Evolutionary conservation across 2,329 filamentous ascomycete genomes (phyloP).

Genomic region (Chaetomium sp.): DNA sequence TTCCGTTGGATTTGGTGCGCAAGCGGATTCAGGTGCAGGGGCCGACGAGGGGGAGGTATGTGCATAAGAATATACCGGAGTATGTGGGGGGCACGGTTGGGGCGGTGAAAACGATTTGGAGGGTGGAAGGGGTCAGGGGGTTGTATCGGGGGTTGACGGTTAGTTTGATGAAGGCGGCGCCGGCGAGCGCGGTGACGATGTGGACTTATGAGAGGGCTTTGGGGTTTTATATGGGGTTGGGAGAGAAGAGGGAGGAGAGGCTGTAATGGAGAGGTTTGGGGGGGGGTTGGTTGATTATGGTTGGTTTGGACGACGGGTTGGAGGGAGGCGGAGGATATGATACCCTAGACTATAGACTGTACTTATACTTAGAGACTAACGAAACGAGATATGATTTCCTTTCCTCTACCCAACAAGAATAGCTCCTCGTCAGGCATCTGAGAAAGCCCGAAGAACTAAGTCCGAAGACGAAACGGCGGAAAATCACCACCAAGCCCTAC

Average conservation of each 20-base stretch:
- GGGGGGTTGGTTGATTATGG: neutral
- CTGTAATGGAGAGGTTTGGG: neutral
- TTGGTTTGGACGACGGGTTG: neutral
- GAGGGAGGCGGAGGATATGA: neutral
- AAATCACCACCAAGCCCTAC: too few relatives aligned
- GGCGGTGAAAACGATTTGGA: conserved; percentile 63
- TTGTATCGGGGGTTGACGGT: conserved; percentile 85
- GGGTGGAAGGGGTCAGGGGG: conserved; percentile 67
- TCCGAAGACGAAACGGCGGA: too few relatives aligned
- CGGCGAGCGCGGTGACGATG: conserved; percentile 86
- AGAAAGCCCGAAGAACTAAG: too few relatives aligned
- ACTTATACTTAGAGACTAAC: neutral
- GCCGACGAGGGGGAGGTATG: conserved; percentile 70
- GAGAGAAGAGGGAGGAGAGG: conserved; percentile 22
- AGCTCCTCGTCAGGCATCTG: too few relatives aligned
- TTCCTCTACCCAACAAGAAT: too few relatives aligned
- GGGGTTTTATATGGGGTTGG: conserved; percentile 45
- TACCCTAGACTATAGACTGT: conserved; percentile 11
- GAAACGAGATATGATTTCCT: too few relatives aligned
- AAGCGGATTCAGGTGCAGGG: conserved; percentile 95
- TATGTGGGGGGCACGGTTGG: conserved; percentile 69
- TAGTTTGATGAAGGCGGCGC: conserved; percentile 86
- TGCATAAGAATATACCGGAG: conserved; percentile 80
- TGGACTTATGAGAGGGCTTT: conserved; percentile 86
- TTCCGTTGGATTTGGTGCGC: conserved; percentile 85